Base-by-base conservation (phyloP, 805 yeast genomes). In the Saccharomycopsis synnaedendra region DNA sequence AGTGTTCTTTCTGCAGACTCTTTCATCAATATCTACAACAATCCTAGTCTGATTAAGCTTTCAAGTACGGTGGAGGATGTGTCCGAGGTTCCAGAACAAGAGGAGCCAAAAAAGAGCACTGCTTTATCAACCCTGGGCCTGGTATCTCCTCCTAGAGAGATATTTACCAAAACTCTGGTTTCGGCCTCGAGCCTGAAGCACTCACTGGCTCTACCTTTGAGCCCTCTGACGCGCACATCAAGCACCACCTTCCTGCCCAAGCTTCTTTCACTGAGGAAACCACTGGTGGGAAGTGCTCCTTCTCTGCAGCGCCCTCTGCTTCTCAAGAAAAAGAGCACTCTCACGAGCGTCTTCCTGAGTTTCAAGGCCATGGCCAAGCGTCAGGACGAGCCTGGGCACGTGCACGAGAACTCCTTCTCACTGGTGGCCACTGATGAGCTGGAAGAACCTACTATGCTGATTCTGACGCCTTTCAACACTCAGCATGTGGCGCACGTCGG, bases 401-500 rank as follows among this genome's bases (percentile, higher is more conserved):
- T 10, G 9, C 40, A 43, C 28, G 46, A 37, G 7, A 41, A 46
- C 27, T 42, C 44, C 10, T 19, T 34, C 6, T 35, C 45, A n/a
- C 9, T 35, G n/a, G 9, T 8, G 8, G 9, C 37, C 32, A 38
- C n/a, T 45, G 28, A 7, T 27, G 42, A 42, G 5, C 42, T 37
- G 7, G 46, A 46, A 51, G 69, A 76, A 48, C 73, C 80, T 48
- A 74, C 75, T 50, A 57, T 72, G 38, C 78, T 78, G 55, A 93
- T 90, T 44, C 85, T 95, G n/a, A 81, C 87, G 0, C 98, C 98
- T 0, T 87, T 82, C 62, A 87, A 86, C 58, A 83, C 93, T 11
- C 81, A 85, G 59, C 96, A 89, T 59, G 82, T 87, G 35, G 87
- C 93, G 11, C 97, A 93, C 59, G 97, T 93, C 6, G 96, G 95